These are phyloP conservation scores for Fremontodendron californicum DNA, from an alignment of 345 rosid genomes.

Conservation along the genomic window DNA sequence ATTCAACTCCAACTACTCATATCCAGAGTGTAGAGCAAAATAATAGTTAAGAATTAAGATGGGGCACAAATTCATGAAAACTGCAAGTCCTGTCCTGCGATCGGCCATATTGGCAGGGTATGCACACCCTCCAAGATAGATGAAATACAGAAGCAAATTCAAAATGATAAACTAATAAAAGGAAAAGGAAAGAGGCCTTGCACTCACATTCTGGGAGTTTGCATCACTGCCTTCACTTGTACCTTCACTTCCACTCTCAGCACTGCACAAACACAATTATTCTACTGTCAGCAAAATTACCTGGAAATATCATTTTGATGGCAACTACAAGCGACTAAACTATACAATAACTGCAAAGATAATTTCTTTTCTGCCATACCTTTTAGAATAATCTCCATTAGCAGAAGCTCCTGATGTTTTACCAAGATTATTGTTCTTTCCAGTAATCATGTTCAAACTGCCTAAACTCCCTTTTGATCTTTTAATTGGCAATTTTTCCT, in stretches of 20 bases:
- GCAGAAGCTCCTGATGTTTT: no score
- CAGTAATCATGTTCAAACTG: no score
- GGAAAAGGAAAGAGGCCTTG: not conserved
- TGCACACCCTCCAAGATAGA: not conserved
- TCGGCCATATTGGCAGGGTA: not conserved
- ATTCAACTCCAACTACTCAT: not conserved
- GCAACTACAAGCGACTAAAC: not conserved
- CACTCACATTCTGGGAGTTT: slow-evolving; percentile 78
- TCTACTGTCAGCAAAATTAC: slow-evolving; percentile 26
- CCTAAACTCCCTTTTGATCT: no score
- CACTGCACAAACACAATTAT: slow-evolving; percentile 38
- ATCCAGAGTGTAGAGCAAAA: not conserved
- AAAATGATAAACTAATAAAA: not conserved
- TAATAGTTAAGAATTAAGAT: no score
- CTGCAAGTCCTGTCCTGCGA: not conserved
- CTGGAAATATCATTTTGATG: not conserved
- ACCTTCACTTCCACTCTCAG: no score
- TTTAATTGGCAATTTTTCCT: no score
- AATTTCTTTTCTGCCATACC: not conserved
- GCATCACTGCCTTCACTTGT: slow-evolving; percentile 97
- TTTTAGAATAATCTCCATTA: no score
- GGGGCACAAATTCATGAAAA: not conserved
- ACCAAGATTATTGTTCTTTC: no score
- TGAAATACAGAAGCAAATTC: not conserved
- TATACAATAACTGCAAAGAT: not conserved